Conservation (phyloP, 768 basidiomycete genomes). For the Ephemerocybe angulata region DNA sequence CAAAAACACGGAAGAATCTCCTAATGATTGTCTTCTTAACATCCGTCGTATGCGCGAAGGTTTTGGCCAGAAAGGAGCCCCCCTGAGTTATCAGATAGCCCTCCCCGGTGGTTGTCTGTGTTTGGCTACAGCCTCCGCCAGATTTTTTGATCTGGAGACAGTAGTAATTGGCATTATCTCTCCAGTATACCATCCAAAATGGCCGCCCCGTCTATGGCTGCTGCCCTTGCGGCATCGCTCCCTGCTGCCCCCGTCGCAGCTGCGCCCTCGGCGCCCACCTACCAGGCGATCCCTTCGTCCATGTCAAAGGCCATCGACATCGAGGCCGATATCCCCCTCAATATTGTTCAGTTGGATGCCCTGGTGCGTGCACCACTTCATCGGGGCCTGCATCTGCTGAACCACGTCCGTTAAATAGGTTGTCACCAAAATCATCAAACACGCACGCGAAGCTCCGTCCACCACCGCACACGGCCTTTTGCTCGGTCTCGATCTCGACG, state of each 20-base stretch:
- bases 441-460: conserved; percentile 73
- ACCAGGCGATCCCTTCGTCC: conserved; percentile 87
- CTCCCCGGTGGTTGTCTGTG: conserved; percentile 27
- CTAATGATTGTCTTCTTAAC: no score
- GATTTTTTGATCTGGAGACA: conserved; percentile 14
- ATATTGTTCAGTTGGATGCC: conserved; percentile 78
- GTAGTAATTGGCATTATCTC: neutral
- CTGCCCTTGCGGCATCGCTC: conserved; percentile 81
- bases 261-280: conserved; percentile 59
- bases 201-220: conserved; percentile 86
- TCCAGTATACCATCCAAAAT: conserved; percentile 32
- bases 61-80: neutral
- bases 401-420: conserved; percentile 49
- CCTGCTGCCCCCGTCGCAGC: conserved; percentile 63
- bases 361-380: conserved; percentile 53
- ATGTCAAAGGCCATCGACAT: conserved; percentile 93
- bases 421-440: conserved; percentile 91
- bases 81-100: neutral
- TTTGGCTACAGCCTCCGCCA: conserved; percentile 25
- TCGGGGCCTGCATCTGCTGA: neutral
- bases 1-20: no score
- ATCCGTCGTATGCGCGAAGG: no score
- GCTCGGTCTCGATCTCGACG: conserved; percentile 90
- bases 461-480: conserved; percentile 80
- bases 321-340: conserved; percentile 83